Percentiles rank a stretch among this genome's conserved stretches.
Conservation (phyloP, 495 filamentous ascomycete genomes). For the Aspergillus nidulans region DNA sequence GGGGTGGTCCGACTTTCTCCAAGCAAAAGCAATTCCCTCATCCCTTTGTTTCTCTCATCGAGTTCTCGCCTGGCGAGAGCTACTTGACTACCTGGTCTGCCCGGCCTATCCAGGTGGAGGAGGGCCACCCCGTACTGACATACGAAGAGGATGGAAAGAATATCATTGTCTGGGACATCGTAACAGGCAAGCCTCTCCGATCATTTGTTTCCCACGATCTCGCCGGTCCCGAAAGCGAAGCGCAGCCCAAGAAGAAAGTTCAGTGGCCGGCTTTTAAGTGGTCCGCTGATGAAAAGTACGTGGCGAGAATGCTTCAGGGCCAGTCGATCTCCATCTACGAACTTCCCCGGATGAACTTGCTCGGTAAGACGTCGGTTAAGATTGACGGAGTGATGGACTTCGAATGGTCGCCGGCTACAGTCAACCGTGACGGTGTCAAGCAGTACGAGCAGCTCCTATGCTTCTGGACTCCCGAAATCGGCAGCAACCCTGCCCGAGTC, state of each 20-base stretch:
- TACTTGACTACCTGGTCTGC: slow-evolving; percentile 97
- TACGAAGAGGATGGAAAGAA: slow-evolving; percentile 97
- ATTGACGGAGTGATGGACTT: slow-evolving; percentile 96
- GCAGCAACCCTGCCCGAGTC: slow-evolving; percentile 96
- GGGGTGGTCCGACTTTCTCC: slow-evolving; percentile 86
- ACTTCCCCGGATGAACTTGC: slow-evolving; percentile 81
- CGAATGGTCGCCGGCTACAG: slow-evolving; percentile 87
- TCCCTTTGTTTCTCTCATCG: slow-evolving; percentile 89
- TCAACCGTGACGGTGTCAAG: slow-evolving; percentile 74
- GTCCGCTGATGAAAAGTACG: slow-evolving; percentile 96
- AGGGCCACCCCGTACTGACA: slow-evolving; percentile 75
- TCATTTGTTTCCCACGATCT: slow-evolving; percentile 86
- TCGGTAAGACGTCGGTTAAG: slow-evolving; percentile 87
- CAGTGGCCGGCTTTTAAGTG: slow-evolving; percentile 99
- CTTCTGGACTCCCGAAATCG: slow-evolving; percentile 98
- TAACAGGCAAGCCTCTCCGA: slow-evolving; percentile 80
- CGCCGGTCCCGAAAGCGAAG: slow-evolving; percentile 58
- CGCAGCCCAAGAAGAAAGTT: slow-evolving; percentile 82
- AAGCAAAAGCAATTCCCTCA: slow-evolving; percentile 90
- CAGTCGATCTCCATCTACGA: slow-evolving; percentile 93
- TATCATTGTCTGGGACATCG: slow-evolving; percentile 97
- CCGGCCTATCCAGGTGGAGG: slow-evolving; percentile 82
- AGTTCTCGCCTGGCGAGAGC: slow-evolving; percentile 90
- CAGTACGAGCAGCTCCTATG: slow-evolving; percentile 91
- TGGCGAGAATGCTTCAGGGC: slow-evolving; percentile 83